Conservation (phyloP, 2,329 filamentous ascomycete species). For the Rasamsonia emersonii region DNA sequence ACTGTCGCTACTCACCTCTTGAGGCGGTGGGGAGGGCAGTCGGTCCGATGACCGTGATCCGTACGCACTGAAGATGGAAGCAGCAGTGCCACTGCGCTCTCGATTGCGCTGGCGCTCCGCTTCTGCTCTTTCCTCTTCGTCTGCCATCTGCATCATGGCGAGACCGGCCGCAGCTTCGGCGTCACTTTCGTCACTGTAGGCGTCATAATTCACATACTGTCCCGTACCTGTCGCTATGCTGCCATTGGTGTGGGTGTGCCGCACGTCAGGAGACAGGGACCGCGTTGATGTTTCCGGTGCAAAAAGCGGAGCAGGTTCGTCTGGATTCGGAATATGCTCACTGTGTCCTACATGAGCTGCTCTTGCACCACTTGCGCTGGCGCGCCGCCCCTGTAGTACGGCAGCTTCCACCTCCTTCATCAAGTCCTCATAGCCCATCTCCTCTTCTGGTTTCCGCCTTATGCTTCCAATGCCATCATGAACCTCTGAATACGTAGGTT, state of each 20-base stretch:
- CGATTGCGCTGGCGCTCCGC: constrained; percentile 39
- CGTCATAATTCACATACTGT: constrained; percentile 38
- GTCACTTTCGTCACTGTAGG: constrained; percentile 68
- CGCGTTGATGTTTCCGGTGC: constrained; percentile 9
- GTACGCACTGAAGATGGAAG: constrained; percentile 40
- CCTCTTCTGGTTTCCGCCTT: constrained; percentile 31
- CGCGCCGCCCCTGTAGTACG: constrained; percentile 30
- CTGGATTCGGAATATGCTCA: constrained; percentile 10
- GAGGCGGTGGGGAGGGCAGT: constrained; percentile 15
- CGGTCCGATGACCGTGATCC: constrained; percentile 31
- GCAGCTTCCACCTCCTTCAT: constrained; percentile 50
- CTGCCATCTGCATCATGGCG: constrained; percentile 73
- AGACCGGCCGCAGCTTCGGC: constrained; percentile 78
- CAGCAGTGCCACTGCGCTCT: constrained; percentile 49
- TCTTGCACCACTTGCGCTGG: constrained; percentile 18
- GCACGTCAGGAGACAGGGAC: constrained; percentile 33
- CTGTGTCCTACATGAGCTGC: constrained; percentile 14
- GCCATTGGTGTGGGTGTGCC: constrained; percentile 41
- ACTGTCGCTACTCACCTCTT: constrained; percentile 55
- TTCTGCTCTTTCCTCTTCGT: constrained; percentile 61
- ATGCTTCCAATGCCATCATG: constrained; percentile 17
- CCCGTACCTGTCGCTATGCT: constrained; percentile 37
- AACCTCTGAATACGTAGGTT: constrained; percentile 13
- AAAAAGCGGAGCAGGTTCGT: constrained; percentile 8
- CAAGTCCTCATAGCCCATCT: constrained; percentile 45